Base-by-base conservation (phyloP, 768 basidiomycete species). In the Serendipita sp. region DNA sequence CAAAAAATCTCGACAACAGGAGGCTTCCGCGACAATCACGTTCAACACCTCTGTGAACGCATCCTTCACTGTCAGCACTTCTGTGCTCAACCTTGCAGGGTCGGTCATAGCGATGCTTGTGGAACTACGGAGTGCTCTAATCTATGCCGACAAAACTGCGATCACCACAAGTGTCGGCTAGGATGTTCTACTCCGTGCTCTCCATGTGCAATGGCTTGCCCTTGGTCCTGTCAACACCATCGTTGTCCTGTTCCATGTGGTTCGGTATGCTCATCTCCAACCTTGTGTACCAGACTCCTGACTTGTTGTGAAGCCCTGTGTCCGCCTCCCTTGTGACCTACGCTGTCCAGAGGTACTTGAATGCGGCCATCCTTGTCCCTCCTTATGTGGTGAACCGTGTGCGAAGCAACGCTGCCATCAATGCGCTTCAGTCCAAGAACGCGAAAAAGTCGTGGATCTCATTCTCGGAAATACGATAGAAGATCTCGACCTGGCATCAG, bases 381-480 rank as follows among this genome's bases (percentile, higher is more conserved):
- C 86, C 41, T 85, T 88, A 0, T 87, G 86, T 64, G 85, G 86
- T 4, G 87, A 89, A 71, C 73, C 78, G 15, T 89, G 87, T 68
- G 38, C 64, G 0, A 70, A 75, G 1, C 86, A 86, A 72, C 67
- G 77, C 4, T 89, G 86, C 67, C 77, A 77, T 1, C 15, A 65
- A 3, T 88, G 86, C 66, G 77, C 78, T 1, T 62, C 78, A 11
- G 16, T 4, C 10, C 69, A 70, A 1, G 72, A 77, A 0, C 65
- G 72, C 24, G 76, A 75, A 63, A 66, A 73, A 0, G 74, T 86
- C 13, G 86, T 84, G 18, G 86, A 88, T 69, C 67, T 86, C n/a
- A 74, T 87, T 66, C 68, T 84, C 73, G 74, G 78, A 30, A 77
- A 78, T 13, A 76, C 77, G 0, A 72, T 88, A 3, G 72, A 67